phyloP scores from a whole-genome alignment of 441 rosid species.

The Daphne laureola region DNA sequence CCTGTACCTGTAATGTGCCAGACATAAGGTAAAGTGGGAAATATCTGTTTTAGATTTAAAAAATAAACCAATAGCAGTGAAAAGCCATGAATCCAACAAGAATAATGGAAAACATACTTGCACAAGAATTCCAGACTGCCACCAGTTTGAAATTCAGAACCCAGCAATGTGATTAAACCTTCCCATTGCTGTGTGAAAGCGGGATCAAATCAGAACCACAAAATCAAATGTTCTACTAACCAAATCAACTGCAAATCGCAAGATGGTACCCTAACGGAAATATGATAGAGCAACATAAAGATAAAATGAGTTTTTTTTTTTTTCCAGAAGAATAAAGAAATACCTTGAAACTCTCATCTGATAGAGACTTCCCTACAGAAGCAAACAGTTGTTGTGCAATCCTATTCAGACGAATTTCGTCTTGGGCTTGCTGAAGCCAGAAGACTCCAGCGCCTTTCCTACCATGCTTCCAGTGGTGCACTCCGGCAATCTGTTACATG shows the following conservation, averaged over 20 bases:
- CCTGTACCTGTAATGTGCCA: slow-evolving; percentile 51
- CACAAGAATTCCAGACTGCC: slow-evolving; percentile 91
- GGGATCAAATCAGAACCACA: not conserved
- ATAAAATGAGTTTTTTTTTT: not conserved
- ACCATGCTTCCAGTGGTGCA: slow-evolving; percentile 95
- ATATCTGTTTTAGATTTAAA: not conserved
- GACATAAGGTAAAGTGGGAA: slow-evolving; percentile 6
- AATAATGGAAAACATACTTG: slow-evolving; percentile 40
- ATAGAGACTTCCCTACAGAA: slow-evolving; percentile 84
- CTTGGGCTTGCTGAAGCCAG: slow-evolving; percentile 92
- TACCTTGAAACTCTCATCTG: slow-evolving; percentile 92
- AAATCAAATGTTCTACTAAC: not conserved
- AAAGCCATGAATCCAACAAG: slow-evolving; percentile 3
- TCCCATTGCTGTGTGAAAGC: slow-evolving; percentile 81
- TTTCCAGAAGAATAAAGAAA: not conserved
- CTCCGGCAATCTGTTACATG: slow-evolving; percentile 64
- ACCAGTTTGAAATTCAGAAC: slow-evolving; percentile 65
- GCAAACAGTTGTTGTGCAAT: slow-evolving; percentile 87
- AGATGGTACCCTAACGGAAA: not conserved
- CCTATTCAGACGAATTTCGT: slow-evolving; percentile 61
- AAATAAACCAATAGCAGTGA: not conserved
- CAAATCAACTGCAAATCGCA: slow-evolving; percentile 7
- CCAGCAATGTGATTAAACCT: slow-evolving; percentile 76
- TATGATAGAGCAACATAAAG: not conserved
- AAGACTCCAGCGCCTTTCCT: slow-evolving; percentile 76